Conservation (phyloP, 2,329 filamentous ascomycete species). For the Phaeosphaeria sp. region DNA sequence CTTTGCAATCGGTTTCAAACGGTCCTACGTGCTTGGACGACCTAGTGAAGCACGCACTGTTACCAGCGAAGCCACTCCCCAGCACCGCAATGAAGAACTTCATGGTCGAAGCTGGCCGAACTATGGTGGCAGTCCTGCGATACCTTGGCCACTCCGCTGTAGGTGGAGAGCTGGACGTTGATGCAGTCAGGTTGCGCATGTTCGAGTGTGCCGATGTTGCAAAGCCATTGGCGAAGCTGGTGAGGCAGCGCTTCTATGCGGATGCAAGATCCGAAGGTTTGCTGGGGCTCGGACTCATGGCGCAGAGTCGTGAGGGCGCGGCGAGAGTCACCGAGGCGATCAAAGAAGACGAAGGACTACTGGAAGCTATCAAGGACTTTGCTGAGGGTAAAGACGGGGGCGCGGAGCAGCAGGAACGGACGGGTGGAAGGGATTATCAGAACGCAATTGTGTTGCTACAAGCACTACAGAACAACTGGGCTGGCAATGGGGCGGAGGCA, state of each 20-base stretch:
- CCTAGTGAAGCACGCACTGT: constrained; percentile 39
- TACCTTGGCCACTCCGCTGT: constrained; percentile 25
- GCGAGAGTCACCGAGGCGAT: constrained; percentile 36
- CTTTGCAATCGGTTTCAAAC: background rate
- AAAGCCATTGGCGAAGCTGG: constrained; percentile 39
- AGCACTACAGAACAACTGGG: constrained; percentile 42
- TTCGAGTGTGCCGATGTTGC: constrained; percentile 38
- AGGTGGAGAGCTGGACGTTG: constrained; percentile 25
- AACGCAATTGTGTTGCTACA: constrained; percentile 47
- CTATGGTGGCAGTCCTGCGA: constrained; percentile 32
- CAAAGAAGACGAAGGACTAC: constrained; percentile 33
- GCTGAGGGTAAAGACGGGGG: constrained; percentile 35
- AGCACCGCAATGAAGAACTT: constrained; percentile 49
- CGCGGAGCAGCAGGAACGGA: constrained; percentile 25
- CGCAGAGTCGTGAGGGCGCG: constrained; percentile 38
- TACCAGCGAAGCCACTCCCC: constrained; percentile 39
- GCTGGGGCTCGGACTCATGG: constrained; percentile 44
- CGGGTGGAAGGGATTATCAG: constrained; percentile 40
- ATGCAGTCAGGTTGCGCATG: constrained; percentile 31
- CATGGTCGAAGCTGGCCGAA: constrained; percentile 42
- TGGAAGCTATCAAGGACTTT: constrained; percentile 44
- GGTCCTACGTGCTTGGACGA: constrained; percentile 2
- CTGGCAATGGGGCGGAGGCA: constrained; percentile 32
- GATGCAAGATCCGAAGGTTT: constrained; percentile 46
- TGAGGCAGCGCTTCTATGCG: constrained; percentile 45